Evolutionary conservation across 2,329 filamentous ascomycete species (phyloP), one percentile per base, ranked within the genome.

Genomic region (Madurella fahalii): DNA sequence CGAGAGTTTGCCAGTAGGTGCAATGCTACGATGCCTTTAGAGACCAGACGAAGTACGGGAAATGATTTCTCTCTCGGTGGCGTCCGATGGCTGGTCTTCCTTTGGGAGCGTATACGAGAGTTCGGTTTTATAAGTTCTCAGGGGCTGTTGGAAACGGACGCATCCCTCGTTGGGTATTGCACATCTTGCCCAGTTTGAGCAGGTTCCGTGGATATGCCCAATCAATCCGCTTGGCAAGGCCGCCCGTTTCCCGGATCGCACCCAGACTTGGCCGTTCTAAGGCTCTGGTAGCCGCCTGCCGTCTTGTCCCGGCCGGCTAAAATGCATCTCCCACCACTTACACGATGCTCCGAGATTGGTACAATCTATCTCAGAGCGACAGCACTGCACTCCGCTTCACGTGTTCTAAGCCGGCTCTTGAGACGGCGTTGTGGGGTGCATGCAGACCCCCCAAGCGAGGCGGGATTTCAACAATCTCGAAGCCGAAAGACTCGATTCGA

Each of bases 251-350:
- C 58, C 56, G 53, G 53, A 50, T 55, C 46, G 15, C 32, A 17
- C 32, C 52, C 40, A 49, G 40, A 39, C 13, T 40, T 44, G 44
- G 31, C 40, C 50, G 17, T 52, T 39, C 42, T 43, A 43, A 50
- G 49, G 47, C 47, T 46, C 16, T 39, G 37, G 57, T 17, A 50
- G 53, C 58, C 53, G 53, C 13, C 41, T 52, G 48, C 59, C 59
- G 59, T 50, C 59, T 61, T 53, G 53, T 55, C 58, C 58, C 59
- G 54, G 54, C 53, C 55, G 59, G 59, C 44, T 61, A 62, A 62
- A 60, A 30, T 54, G 40, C 30, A 16, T 31, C 15, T n/a, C 40
- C n/a, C 1, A 47, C 59, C 57, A 59, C 54, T 61, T 20, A 56
- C 47, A 57, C 9, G 40, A 12, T 8, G 5, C 40, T 7, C 25